A percentile compares a stretch with the other conserved stretches of the same genome.
Conservation (phyloP, 2,329 filamentous ascomycete species). For the Epichloe baconii region DNA sequence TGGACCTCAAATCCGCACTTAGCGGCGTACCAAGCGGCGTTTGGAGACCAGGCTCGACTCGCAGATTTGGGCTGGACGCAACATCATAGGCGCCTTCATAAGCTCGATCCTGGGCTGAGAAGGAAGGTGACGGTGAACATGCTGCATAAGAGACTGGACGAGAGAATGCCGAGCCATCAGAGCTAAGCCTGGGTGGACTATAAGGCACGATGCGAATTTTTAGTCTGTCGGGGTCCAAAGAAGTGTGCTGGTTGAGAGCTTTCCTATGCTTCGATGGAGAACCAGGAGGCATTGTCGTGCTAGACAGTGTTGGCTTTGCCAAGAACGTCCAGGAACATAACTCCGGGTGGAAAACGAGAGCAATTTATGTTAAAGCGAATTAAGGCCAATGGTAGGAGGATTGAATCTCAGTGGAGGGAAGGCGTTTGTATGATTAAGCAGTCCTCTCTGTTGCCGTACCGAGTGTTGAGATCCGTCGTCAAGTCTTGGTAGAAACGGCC, state of each 20-base stretch:
- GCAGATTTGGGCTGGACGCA: background rate
- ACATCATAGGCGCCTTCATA: background rate
- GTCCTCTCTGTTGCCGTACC: background rate
- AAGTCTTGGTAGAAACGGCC: too few species aligned
- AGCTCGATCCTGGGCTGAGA: background rate
- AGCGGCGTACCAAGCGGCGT: background rate
- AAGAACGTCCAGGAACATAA: background rate
- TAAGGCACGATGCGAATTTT: conserved; percentile 27
- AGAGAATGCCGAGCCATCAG: conserved; percentile 16
- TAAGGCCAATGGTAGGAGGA: background rate
- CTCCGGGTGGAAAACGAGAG: background rate
- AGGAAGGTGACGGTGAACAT: background rate
- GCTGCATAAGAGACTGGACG: conserved; percentile 14
- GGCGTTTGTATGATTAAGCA: background rate
- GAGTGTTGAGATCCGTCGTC: background rate
- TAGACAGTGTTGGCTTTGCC: background rate
- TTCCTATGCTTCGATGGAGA: background rate
- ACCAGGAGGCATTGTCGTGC: conserved; percentile 1
- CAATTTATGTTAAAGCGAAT: background rate
- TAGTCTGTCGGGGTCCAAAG: conserved; percentile 13
- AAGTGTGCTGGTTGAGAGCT: background rate
- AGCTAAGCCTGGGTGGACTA: conserved; percentile 22
- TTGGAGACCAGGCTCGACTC: background rate
- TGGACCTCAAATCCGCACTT: background rate
- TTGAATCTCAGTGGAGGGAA: background rate